These are phyloP conservation scores for Cryphonectria parasitica DNA, from an alignment of 2,329 filamentous ascomycete species.

Conservation along the genomic window DNA sequence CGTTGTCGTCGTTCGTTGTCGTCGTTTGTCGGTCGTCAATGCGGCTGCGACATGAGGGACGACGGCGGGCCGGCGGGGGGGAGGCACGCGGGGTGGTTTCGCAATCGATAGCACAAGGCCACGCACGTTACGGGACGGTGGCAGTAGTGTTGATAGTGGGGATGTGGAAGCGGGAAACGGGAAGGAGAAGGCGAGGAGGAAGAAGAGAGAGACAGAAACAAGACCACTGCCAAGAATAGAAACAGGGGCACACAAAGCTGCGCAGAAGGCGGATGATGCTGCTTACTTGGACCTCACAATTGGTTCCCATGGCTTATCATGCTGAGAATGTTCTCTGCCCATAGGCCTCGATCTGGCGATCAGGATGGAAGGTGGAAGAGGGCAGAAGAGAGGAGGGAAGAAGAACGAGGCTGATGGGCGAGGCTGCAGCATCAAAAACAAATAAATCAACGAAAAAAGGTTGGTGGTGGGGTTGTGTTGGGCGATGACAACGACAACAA, in stretches of 20 bases:
- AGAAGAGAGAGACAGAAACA: background rate
- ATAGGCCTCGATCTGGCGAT: conserved; percentile 40
- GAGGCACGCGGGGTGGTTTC: background rate
- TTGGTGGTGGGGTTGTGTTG: background rate
- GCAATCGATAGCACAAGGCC: background rate
- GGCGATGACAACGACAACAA: background rate
- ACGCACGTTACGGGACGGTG: background rate
- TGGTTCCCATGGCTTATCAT: conserved; percentile 55
- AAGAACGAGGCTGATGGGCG: conserved; percentile 7
- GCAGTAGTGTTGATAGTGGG: background rate
- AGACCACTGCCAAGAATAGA: background rate
- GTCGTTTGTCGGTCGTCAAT: background rate
- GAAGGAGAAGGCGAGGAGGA: background rate
- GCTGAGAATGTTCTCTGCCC: conserved; percentile 46
- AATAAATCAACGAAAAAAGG: background rate
- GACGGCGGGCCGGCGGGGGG: background rate
- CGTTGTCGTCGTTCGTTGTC: background rate
- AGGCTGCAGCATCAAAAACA: background rate
- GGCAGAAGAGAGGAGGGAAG: conserved; percentile 25
- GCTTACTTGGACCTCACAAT: conserved; percentile 50
- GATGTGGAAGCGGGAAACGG: background rate
- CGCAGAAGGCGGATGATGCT: background rate
- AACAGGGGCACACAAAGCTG: background rate
- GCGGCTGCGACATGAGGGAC: background rate
- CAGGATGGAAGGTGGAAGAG: background rate